phyloP scores from a whole-genome alignment of 1,284 basidiomycete genomes.

The Trametes sp. region DNA sequence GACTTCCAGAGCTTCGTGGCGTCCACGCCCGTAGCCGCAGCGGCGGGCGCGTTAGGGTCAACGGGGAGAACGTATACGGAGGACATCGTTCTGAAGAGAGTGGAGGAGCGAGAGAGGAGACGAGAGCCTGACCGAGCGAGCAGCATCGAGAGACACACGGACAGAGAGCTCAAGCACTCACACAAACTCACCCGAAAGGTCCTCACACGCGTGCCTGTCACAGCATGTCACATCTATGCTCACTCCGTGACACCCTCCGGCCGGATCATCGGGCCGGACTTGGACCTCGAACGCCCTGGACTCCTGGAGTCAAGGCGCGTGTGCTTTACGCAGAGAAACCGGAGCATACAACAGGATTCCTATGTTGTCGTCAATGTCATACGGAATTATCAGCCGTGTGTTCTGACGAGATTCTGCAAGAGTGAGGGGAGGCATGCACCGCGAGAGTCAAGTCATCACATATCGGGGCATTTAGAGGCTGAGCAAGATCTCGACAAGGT shows the following conservation, averaged over 20 bases:
- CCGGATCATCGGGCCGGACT: background rate
- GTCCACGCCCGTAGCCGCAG: constrained; percentile 40
- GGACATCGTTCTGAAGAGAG: constrained; percentile 39
- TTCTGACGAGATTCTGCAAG: too few species aligned
- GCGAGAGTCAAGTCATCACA: too few species aligned
- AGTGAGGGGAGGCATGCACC: too few species aligned
- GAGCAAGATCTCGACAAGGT: too few species aligned
- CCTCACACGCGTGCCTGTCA: too few species aligned
- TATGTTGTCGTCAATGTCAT: too few species aligned
- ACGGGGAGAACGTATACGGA: constrained; percentile 54
- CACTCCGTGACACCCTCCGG: background rate
- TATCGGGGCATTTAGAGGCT: too few species aligned
- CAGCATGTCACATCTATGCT: background rate
- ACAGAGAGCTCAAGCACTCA: background rate
- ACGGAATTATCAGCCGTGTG: too few species aligned
- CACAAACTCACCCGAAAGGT: background rate
- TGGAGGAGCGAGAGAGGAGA: constrained; percentile 26
- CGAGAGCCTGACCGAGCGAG: constrained; percentile 11
- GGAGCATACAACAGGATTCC: too few species aligned
- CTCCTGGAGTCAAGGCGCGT: too few species aligned
- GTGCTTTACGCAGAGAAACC: too few species aligned
- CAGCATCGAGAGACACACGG: background rate
- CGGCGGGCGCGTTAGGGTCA: constrained; percentile 45
- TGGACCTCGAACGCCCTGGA: too few species aligned
- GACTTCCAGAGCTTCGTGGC: constrained; percentile 53